Conservation (phyloP, 2,329 filamentous ascomycete species). For the Stagonosporopsis chrysanthemi region DNA sequence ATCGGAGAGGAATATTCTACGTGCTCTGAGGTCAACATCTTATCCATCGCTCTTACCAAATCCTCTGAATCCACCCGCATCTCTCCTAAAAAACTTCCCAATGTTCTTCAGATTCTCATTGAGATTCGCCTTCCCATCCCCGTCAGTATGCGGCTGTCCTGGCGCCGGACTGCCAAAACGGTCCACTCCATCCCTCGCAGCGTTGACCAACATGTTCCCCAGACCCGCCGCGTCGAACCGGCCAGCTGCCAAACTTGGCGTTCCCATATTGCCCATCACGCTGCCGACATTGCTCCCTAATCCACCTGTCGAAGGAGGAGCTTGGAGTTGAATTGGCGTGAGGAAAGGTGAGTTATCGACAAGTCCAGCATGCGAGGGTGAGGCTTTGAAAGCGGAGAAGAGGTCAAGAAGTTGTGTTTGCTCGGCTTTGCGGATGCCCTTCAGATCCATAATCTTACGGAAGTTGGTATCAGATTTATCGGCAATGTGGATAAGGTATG, state of each 20-base stretch:
- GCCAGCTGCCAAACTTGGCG: constrained; percentile 48
- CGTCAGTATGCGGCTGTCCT: constrained; percentile 41
- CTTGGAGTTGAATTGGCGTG: constrained; percentile 47
- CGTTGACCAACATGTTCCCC: constrained; percentile 87
- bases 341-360: constrained; percentile 46
- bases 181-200: constrained; percentile 83
- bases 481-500: constrained; percentile 95
- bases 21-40: background rate
- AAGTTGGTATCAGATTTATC: constrained; percentile 96
- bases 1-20: background rate
- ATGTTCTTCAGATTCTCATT: constrained; percentile 96
- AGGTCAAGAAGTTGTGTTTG: constrained; percentile 84
- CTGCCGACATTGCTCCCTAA: constrained; percentile 46
- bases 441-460: constrained; percentile 93
- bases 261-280: constrained; percentile 51
- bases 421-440: constrained; percentile 84
- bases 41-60: constrained; percentile 47
- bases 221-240: constrained; percentile 81
- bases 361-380: constrained; percentile 71
- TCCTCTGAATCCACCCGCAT: constrained; percentile 67
- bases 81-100: constrained; percentile 92
- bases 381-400: constrained; percentile 83
- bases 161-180: constrained; percentile 68
- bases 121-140: constrained; percentile 68
- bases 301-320: constrained; percentile 54